Evolutionary conservation across 164 flowering plant species (phyloP).

Genomic region (Chimonanthus salicifolius): DNA sequence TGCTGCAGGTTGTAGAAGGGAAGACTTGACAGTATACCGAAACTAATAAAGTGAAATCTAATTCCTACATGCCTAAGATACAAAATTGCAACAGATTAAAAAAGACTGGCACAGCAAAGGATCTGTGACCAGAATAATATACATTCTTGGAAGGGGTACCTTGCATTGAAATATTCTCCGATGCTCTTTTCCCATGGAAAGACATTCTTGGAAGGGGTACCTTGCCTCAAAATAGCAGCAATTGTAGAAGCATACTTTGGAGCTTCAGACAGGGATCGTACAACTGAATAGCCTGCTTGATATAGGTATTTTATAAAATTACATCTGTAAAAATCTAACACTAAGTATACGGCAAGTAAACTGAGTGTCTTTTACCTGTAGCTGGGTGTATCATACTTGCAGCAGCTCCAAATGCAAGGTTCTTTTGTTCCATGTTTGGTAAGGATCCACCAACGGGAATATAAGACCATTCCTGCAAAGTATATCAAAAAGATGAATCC

Average conservation of each 20-base stretch:
- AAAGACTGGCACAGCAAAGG: not conserved
- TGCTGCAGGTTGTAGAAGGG: too few relatives aligned
- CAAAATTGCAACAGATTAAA: not conserved
- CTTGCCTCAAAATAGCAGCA: slow-evolving; percentile 60
- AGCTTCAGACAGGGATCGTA: slow-evolving; percentile 93
- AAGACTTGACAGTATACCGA: too few relatives aligned
- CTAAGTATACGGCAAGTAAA: not conserved
- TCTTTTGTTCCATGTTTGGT: slow-evolving; percentile 88
- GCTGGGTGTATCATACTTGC: slow-evolving; percentile 99
- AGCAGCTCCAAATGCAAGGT: slow-evolving; percentile 98
- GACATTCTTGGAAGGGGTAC: slow-evolving; percentile 18
- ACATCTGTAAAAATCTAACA: not conserved
- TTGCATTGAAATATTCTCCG: slow-evolving; percentile 60
- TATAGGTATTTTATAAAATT: not conserved
- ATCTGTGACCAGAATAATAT: not conserved
- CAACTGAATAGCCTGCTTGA: slow-evolving; percentile 84
- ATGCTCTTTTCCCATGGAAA: slow-evolving; percentile 18
- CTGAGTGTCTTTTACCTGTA: slow-evolving; percentile 46
- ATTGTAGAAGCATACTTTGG: slow-evolving; percentile 85
- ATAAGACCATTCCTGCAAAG: slow-evolving; percentile 91
- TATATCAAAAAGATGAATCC: not conserved
- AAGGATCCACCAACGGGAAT: slow-evolving; percentile 98
- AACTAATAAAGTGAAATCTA: not conserved
- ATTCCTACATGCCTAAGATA: not conserved
- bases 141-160: slow-evolving; percentile 31